Evolutionary conservation across 805 yeast genomes (phyloP), one percentile per base, ranked within the genome.

Genomic region (Helenozyma rhizophorensis): DNA sequence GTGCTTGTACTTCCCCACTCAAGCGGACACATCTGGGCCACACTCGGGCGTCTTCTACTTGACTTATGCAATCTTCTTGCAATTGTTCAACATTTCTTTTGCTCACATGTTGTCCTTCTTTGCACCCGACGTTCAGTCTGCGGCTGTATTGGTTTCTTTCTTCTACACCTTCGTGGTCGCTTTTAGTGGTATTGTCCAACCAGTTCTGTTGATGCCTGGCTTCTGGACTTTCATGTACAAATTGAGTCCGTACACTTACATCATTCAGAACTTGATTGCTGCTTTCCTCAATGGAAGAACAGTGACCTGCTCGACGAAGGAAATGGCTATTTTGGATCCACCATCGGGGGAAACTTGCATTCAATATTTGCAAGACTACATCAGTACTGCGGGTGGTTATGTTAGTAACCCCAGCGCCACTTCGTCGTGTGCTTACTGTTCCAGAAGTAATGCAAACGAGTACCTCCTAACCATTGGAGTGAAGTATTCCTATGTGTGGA

Each of bases 61-160:
- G 50, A 54, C 59, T 30, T 74, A 68, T 42, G 62, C 64, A 27
- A 40, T 76, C 24, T 51, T 71, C 33, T 76, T 74, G 68, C 76
- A 72, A 51, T 12, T 39, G 13, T 44, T 36, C 40, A 42, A 36
- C 33, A 30, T 42, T 15, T 59, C 79, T 1, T 70, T 80, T 39
- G 81, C 66, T 23, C 57, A 75, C 42, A 47, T 63, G 55, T 54
- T 72, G 41, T 58, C 78, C 22, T 78, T 78, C 46, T 64, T 75
- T 45, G 64, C 83, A 10, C 83, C 83, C 13, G 78, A 81, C 52
- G 69, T 81, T 29, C 78, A 80, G 29, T 68, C 85, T 15, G 87
- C 87, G 11, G 74, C 76, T 29, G 78, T 78, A 33, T 56, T 81
- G 28, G 60, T 71, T 33, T 70, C 81, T 27, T 56, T 82, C 43